Evolutionary conservation across 306 rosid genomes (phyloP).

Genomic region (Pyrus pyrifolia): DNA sequence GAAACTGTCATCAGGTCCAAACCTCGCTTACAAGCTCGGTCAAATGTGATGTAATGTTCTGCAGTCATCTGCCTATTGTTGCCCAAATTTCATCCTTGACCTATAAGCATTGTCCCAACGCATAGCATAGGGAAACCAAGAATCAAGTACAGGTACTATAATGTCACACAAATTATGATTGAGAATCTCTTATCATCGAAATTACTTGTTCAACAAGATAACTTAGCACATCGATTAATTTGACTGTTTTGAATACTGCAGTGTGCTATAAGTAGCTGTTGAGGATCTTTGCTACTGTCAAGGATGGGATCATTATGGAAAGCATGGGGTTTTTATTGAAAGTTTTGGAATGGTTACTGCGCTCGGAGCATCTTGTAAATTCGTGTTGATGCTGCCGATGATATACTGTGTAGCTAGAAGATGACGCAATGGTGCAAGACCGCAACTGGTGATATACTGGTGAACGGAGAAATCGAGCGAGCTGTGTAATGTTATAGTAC

Average conservation of each 20-base stretch:
- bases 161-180: not conserved
- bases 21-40: conserved; percentile 71
- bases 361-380: conserved; percentile 49
- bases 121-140: conserved; percentile 22
- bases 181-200: not conserved
- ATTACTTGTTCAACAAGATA: not conserved
- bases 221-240: not conserved
- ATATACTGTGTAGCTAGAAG: conserved; percentile 22
- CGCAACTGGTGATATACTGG: conserved; percentile 18
- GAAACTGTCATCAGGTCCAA: conserved; percentile 76
- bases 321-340: conserved; percentile 21
- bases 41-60: conserved; percentile 32
- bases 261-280: conserved; percentile 24
- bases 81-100: conserved; percentile 35
- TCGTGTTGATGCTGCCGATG: conserved; percentile 30
- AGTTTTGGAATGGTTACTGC: conserved; percentile 23
- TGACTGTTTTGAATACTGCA: conserved; percentile 9
- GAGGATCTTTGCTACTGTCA: conserved; percentile 26
- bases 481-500: conserved; percentile 4
- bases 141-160: conserved; percentile 39
- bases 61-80: conserved; percentile 30
- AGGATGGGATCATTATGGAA: conserved; percentile 26
- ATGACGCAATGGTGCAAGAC: conserved; percentile 15
- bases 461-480: conserved; percentile 16
- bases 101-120: conserved; percentile 27